These are phyloP conservation scores for Pichia sp. DNA, from an alignment of 1,139 yeast species.

Conservation along the genomic window DNA sequence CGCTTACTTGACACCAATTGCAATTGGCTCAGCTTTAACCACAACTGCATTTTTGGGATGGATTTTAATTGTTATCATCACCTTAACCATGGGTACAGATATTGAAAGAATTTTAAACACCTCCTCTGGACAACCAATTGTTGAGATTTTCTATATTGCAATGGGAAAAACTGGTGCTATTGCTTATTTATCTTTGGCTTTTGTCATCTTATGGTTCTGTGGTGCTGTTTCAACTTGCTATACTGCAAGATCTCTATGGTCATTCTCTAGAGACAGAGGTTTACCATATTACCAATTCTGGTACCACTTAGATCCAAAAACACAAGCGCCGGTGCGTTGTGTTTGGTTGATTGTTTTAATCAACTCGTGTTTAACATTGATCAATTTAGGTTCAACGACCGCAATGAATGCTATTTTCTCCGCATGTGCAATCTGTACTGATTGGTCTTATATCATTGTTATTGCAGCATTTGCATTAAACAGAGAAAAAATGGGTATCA, in stretches of 20 bases:
- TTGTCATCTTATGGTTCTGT: conserved; percentile 28
- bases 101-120: conserved; percentile 28
- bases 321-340: conserved; percentile 32
- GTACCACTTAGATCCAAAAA: conserved; percentile 27
- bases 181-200: conserved; percentile 41
- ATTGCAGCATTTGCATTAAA: conserved; percentile 30
- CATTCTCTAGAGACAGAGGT: conserved; percentile 35
- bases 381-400: conserved; percentile 30
- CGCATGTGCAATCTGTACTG: conserved; percentile 39
- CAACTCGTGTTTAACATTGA: conserved; percentile 27
- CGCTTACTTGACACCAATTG: conserved; percentile 28
- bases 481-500: conserved; percentile 31
- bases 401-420: conserved; percentile 43
- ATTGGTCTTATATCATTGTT: conserved; percentile 32
- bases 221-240: conserved; percentile 29
- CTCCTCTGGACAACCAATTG: conserved; percentile 40
- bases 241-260: conserved; percentile 28
- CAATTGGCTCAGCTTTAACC: conserved; percentile 27
- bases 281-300: conserved; percentile 32
- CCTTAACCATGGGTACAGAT: conserved; percentile 38
- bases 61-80: conserved; percentile 26
- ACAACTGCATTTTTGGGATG: conserved; percentile 28
- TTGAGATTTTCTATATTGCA: conserved; percentile 41
- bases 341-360: conserved; percentile 28
- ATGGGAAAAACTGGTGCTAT: conserved; percentile 49